Base-by-base conservation (phyloP, 139 green algal species). In the Asterochloris erici region DNA sequence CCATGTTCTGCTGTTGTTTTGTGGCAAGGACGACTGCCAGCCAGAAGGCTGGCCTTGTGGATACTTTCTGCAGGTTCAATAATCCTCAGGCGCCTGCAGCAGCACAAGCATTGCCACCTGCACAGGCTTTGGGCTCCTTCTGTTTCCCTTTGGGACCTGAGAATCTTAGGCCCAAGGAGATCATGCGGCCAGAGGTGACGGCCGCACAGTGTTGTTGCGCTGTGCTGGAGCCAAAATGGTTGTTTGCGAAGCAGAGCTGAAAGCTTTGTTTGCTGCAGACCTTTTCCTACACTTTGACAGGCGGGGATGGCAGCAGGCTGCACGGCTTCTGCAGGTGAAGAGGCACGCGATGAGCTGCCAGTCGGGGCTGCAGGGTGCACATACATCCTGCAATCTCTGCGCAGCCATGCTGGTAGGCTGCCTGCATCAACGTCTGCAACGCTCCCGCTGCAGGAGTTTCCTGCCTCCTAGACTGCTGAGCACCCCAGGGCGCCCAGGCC, bases 131-230 rank as follows among this genome's bases (percentile, higher is more conserved):
- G 10, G 74, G 81, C 17, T 17, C 69, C 0, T 95, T 95, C 19
- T 94, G 89, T 78, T 90, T 90, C 66, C 91, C 91, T 0, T 78
- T 93, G 74, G 91, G 91, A 0, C 69, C 85, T 23, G 85, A 92
- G 0, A 63, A 83, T 9, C 85, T 93, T 0, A 85, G 74, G 16
- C 85, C 87, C 23, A 93, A 89, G 60, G 88, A 93, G 21, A 87
- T 86, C 64, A 90, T 92, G 74, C 88, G 87, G 11, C 83, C 87
- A 47, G 90, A 93, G 84, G 90, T 93, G 19, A 24, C 21, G n/a
- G n/a, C 15, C 27, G 0, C 12, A 79, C 15, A 21, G 17, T 26
- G 38, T 64, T n/a, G 77, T 13, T 21, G 1, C 23, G 21, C n/a
- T 63, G n/a, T 74, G 47, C 15, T 23, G 23, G 14, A 28, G 74